These are phyloP conservation scores for Rubus parviflorus DNA, from an alignment of 306 rosid species.

Conservation along the genomic window DNA sequence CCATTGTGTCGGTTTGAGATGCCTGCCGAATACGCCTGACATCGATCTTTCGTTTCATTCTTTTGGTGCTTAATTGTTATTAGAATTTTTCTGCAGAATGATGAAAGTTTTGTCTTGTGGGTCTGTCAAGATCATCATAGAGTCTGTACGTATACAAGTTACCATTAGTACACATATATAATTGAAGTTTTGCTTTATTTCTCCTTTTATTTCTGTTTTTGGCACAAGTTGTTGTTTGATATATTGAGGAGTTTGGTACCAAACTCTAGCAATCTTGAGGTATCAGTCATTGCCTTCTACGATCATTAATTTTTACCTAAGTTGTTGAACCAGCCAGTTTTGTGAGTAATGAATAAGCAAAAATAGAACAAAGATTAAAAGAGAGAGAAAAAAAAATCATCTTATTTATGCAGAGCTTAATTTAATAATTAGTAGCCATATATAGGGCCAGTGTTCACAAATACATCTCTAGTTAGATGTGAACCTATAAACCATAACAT, in stretches of 20 bases:
- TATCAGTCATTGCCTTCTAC: neutral
- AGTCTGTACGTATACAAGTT: neutral
- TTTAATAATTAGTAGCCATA: neutral
- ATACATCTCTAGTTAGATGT: conserved; percentile 17
- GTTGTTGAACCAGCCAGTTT: neutral
- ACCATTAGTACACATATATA: neutral
- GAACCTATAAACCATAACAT: conserved; percentile 58
- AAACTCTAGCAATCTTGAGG: conserved; percentile 5
- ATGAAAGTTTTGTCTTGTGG: neutral
- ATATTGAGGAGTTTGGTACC: conserved; percentile 7
- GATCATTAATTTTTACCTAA: neutral
- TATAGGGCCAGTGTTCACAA: neutral
- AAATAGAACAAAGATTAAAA: neutral
- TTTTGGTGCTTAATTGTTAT: neutral
- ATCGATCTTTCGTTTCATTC: neutral
- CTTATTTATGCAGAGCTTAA: neutral
- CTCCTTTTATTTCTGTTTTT: neutral
- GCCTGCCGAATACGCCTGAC: conserved; percentile 6
- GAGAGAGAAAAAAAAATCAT: neutral
- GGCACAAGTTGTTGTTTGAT: neutral
- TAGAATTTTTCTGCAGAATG: conserved; percentile 13
- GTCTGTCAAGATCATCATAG: neutral
- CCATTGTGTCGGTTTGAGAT: conserved; percentile 33
- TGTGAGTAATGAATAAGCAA: neutral
- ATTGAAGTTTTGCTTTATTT: neutral